These are phyloP conservation scores for Candida oleophila DNA, from an alignment of 805 yeast species.

Conservation along the genomic window DNA sequence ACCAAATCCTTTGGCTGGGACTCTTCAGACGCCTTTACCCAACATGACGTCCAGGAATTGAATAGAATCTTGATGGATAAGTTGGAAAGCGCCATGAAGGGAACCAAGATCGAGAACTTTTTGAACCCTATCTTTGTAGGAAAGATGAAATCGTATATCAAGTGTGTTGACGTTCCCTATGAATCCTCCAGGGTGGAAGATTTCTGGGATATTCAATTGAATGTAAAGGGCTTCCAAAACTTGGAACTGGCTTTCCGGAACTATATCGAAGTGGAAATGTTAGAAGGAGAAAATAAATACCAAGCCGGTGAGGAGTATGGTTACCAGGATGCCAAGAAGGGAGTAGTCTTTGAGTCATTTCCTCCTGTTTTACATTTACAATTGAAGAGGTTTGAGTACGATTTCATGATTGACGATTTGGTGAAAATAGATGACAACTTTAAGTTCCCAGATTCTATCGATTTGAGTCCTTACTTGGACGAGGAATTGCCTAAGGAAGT, in stretches of 20 bases:
- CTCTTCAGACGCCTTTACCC: constrained; percentile 90
- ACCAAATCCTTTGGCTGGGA: constrained; percentile 98
- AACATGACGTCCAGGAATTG: constrained; percentile 96
- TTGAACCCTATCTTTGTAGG: constrained; percentile 89
- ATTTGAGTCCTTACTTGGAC: constrained; percentile 76
- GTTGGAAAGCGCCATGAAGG: constrained; percentile 87
- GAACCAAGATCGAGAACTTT: constrained; percentile 58
- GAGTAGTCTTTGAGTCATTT: constrained; percentile 85
- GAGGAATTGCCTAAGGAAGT: constrained; percentile 43
- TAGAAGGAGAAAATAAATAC: constrained; percentile 94
- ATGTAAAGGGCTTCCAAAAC: constrained; percentile 79
- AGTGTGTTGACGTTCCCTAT: constrained; percentile 89
- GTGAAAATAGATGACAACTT: constrained; percentile 90
- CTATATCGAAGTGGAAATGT: constrained; percentile 82
- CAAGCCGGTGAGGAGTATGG: constrained; percentile 85
- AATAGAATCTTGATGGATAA: constrained; percentile 94
- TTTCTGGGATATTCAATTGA: constrained; percentile 96
- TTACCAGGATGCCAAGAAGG: constrained; percentile 93
- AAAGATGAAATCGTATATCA: constrained; percentile 91
- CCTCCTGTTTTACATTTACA: constrained; percentile 95
- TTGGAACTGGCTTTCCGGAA: constrained; percentile 77
- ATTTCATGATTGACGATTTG: constrained; percentile 82
- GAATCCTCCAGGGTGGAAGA: constrained; percentile 92
- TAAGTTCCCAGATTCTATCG: constrained; percentile 83
- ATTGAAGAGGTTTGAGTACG: constrained; percentile 91